Evolutionary conservation across 1,284 basidiomycete genomes (phyloP).

Genomic region (Coniferiporia weirii): DNA sequence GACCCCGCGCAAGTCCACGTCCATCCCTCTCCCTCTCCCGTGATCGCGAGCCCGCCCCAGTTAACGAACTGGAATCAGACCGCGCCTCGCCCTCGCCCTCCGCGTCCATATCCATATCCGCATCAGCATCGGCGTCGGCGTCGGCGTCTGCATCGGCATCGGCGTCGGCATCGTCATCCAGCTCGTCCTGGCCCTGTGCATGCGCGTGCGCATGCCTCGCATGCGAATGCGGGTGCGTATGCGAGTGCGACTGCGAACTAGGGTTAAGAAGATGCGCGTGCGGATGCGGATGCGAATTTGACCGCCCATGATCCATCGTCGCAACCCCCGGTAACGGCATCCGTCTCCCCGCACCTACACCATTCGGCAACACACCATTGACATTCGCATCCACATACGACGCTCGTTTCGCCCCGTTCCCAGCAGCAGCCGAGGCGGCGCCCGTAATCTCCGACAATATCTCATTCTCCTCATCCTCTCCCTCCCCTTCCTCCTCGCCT

Average conservation of each 20-base stretch:
- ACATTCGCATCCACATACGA: neutral
- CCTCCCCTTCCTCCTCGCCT: neutral
- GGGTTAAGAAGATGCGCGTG: neutral
- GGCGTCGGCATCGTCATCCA: conserved; percentile 62
- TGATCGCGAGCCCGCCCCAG: too few species aligned
- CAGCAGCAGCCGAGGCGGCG: too few species aligned
- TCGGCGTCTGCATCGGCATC: conserved; percentile 58
- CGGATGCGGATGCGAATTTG: neutral
- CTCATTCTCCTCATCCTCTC: neutral
- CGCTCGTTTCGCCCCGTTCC: neutral
- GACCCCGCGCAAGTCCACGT: too few species aligned
- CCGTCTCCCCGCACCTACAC: neutral
- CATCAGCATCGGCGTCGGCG: conserved; percentile 38
- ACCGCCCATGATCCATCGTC: neutral
- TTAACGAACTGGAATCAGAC: too few species aligned
- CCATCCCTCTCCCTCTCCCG: too few species aligned
- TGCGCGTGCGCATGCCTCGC: neutral
- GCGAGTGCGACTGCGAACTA: neutral
- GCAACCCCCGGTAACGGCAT: neutral
- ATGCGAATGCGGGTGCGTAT: neutral
- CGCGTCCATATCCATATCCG: too few species aligned
- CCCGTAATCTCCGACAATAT: too few species aligned
- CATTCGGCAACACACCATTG: neutral
- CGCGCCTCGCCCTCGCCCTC: too few species aligned
- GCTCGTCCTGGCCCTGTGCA: conserved; percentile 25